phyloP scores from a whole-genome alignment of 2,329 filamentous ascomycete genomes.

The Fusarium ambrosium region DNA sequence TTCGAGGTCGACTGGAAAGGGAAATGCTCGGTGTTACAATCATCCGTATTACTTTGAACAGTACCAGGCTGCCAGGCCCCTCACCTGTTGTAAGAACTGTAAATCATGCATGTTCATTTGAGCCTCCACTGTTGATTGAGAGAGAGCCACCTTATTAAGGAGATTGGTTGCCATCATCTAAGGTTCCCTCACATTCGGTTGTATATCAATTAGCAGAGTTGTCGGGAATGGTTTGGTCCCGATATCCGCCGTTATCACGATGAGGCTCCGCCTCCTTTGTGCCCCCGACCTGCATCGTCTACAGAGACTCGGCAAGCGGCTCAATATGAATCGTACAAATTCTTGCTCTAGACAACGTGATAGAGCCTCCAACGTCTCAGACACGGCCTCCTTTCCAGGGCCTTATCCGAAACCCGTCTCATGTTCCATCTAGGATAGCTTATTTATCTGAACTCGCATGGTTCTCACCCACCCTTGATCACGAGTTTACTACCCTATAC shows the following conservation, averaged over 20 bases:
- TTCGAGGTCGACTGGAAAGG: background rate
- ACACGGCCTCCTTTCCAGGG: background rate
- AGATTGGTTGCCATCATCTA: background rate
- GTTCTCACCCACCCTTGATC: background rate
- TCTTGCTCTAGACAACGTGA: background rate
- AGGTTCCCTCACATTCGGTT: background rate
- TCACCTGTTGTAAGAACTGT: background rate
- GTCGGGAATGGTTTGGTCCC: background rate
- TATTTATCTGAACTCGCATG: background rate
- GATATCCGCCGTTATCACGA: background rate
- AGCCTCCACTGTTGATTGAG: background rate
- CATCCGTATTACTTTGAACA: slow-evolving; percentile 9
- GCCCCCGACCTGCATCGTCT: background rate
- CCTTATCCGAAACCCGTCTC: background rate
- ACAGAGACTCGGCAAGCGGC: background rate
- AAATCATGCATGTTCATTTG: background rate
- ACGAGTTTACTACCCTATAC: background rate
- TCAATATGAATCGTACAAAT: background rate
- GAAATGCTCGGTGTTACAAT: slow-evolving; percentile 3
- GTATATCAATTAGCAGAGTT: background rate
- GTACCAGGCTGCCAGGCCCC: background rate
- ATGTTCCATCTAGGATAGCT: background rate
- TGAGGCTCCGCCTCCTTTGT: background rate
- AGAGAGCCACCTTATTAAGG: background rate
- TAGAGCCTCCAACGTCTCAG: background rate